Evolutionary conservation across 768 basidiomycete genomes (phyloP).

Genomic region (Roridomyces roridus): DNA sequence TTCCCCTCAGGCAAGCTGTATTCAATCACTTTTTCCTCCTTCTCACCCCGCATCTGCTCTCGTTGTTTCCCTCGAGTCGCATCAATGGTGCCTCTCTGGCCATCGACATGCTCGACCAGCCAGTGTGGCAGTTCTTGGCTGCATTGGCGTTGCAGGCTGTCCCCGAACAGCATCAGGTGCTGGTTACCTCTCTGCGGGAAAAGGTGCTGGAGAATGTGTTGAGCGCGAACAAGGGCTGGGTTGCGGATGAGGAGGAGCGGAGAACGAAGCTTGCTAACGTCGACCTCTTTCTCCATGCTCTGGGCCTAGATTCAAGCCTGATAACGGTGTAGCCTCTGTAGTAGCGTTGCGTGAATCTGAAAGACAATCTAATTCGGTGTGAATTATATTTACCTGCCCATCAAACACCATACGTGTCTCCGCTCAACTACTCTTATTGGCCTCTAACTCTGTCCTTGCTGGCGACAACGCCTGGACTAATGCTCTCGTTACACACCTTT

Average conservation of each 20-base stretch:
- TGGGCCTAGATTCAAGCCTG: constrained; percentile 55
- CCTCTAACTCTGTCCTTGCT: constrained; percentile 9
- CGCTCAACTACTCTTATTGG: constrained; percentile 16
- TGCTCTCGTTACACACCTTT: constrained; percentile 46
- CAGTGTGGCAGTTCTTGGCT: constrained; percentile 95
- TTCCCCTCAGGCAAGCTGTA: constrained; percentile 72
- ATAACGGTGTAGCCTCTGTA: constrained; percentile 42
- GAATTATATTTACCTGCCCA: constrained; percentile 65
- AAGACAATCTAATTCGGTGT: too few species aligned
- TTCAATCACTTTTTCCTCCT: constrained; percentile 88
- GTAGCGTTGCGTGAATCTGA: too few species aligned
- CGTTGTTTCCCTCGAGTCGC: constrained; percentile 91
- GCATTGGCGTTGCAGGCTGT: constrained; percentile 86
- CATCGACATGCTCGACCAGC: constrained; percentile 79
- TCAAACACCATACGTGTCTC: not conserved
- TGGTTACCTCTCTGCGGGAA: constrained; percentile 87
- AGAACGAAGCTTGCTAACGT: constrained; percentile 88
- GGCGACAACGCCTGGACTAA: constrained; percentile 27
- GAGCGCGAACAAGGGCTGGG: constrained; percentile 78
- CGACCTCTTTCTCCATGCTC: constrained; percentile 86
- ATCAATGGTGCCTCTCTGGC: constrained; percentile 42
- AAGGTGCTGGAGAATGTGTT: constrained; percentile 92
- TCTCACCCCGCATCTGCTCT: constrained; percentile 75
- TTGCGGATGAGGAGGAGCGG: constrained; percentile 73
- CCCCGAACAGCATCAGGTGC: constrained; percentile 84